Base-by-base conservation (phyloP, 768 basidiomycete species). In the Sutorius australiensis region DNA sequence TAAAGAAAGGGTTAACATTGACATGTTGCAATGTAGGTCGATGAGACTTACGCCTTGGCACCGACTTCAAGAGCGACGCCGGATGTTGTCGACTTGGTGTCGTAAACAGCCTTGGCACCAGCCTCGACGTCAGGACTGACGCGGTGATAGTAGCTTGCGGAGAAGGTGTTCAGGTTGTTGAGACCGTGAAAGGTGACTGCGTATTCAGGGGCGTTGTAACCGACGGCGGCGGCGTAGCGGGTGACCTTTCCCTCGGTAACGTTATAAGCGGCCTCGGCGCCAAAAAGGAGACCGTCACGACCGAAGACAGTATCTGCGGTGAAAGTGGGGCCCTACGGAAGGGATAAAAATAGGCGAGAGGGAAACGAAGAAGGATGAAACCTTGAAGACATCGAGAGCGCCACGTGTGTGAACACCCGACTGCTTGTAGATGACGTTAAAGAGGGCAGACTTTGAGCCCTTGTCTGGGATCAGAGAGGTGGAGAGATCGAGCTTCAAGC, bases 71-170 rank as follows among this genome's bases (percentile, higher is more conserved):
- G 83, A 48, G 80, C 81, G 65, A 98, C 89, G 72, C 86, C 87
- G 53, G 85, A 82, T 54, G 89, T 83, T 60, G 93, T 88, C 52
- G 87, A 78, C 78, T 95, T 95, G 74, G 87, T 81, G 77, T 98
- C 94, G 72, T 95, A 99, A 72, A 95, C 80, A 34, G 95, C 95
- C 82, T 93, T 93, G 59, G 93, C 93, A 69, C 92, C 92, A 55
- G 92, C 94, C 77, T 95, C 94, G 46, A 95, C 92, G 64, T 94
- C 92, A 54, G 78, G 72, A 72, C 79, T 88, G 69, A 97, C 93
- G 56, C 89, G 88, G 83, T 99, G 97, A 81, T 98, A 98, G 83
- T 98, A 99, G 72, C 88, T 91, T 54, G 95, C 97, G 48, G 88
- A 80, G 79, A 94, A 98, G 65, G 86, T 87, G 70, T 86, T 88